Conservation (phyloP, 495 filamentous ascomycete species). For the Hamigera avellanea region DNA sequence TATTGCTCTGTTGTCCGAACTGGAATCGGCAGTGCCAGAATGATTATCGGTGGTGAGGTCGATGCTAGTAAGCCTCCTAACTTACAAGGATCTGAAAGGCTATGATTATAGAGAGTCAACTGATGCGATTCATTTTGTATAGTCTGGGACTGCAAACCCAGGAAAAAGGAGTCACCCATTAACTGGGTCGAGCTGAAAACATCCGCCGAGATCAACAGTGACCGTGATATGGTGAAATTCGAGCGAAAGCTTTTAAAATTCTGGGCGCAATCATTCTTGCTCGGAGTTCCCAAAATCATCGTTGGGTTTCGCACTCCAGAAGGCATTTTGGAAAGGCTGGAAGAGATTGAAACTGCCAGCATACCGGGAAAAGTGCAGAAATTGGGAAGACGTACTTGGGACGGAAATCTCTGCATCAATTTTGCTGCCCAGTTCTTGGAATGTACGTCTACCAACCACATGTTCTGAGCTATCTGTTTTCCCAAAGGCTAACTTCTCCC, state of each 20-base stretch:
- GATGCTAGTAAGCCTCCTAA: slow-evolving; percentile 56
- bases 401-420: slow-evolving; percentile 84
- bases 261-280: slow-evolving; percentile 92
- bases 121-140: slow-evolving; percentile 2
- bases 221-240: slow-evolving; percentile 58
- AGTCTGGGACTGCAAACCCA: slow-evolving; percentile 80
- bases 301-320: slow-evolving; percentile 72
- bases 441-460: slow-evolving; percentile 34
- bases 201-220: slow-evolving; percentile 50
- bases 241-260: slow-evolving; percentile 87
- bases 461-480: not conserved
- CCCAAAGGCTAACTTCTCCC: slow-evolving; percentile 3
- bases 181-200: slow-evolving; percentile 97
- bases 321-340: slow-evolving; percentile 56
- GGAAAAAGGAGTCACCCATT: slow-evolving; percentile 48
- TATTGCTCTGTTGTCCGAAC: slow-evolving; percentile 91
- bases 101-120: no score
- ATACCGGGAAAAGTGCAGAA: slow-evolving; percentile 66
- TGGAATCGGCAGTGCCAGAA: slow-evolving; percentile 56
- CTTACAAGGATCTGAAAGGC: no score
- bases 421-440: slow-evolving; percentile 68
- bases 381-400: slow-evolving; percentile 57
- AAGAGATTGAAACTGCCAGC: slow-evolving; percentile 65
- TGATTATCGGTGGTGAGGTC: slow-evolving; percentile 90
- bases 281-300: slow-evolving; percentile 84